Base-by-base conservation (phyloP, 208 protist species). In the Leishmania amazonensis region DNA sequence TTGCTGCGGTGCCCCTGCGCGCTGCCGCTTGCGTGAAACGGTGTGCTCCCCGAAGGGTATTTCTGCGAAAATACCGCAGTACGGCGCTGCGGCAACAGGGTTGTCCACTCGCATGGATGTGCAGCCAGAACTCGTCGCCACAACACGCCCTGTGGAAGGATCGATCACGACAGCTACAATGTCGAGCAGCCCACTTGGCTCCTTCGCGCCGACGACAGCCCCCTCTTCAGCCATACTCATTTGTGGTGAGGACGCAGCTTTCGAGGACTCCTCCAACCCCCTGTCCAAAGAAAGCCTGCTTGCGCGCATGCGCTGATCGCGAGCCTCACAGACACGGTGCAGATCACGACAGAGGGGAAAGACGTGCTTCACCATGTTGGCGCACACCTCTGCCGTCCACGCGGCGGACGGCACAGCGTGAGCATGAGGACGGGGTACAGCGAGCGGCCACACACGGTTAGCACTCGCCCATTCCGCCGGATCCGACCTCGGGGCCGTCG, bases 371-470 rank as follows among this genome's bases (percentile, higher is more conserved):
- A 42, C 3, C 85, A 95, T 90, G 45, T 85, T 77, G 4, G 13
- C 42, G 3, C 24, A 80, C 11, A 88, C 87, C 40, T 75, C 40
- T 17, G 35, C 67, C 1, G 84, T 64, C 31, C 88, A 70, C 9
- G 60, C 62, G 0, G 60, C 24, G 2, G 86, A 81, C 5, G 90
- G 84, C n/a, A 28, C 54, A 24, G 62, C 54, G 0, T 64, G 72
- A 21, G 75, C 79, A 47, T 78, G 87, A 54, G 95, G 95, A 70
- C 91, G 90, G 13, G 95, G 95, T 7, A 89, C 70, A 7, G 93
- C 83, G 54, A 97, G 80, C 0, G 95, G 95, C 93, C 95, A 97
- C 35, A 94, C 45, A 0, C 40, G 70, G 60, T 92, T 94, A 68
- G 90, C 94, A 31, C 82, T 76, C 51, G 49, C 58, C 92, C 93